A percentile compares a stretch with the other conserved stretches of the same genome.
Conservation (phyloP, 257 asterid genomes). For the Voacanga thouarsii region DNA sequence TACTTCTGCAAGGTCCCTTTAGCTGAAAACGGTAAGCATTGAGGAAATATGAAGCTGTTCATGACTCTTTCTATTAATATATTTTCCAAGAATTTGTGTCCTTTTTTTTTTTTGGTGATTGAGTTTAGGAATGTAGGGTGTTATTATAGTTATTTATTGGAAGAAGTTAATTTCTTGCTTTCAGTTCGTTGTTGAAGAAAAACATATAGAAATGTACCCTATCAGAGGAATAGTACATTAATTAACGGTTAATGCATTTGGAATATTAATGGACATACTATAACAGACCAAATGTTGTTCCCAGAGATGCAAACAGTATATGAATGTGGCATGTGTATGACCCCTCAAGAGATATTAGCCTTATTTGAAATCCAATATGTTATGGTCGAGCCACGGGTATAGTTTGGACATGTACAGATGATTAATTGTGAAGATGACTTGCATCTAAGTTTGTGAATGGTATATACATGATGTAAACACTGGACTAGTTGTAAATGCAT, state of each 20-base stretch:
- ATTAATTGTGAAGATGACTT: neutral
- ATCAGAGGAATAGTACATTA: neutral
- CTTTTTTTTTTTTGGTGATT: neutral
- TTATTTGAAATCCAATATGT: neutral
- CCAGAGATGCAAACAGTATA: neutral
- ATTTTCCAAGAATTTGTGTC: neutral
- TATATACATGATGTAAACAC: neutral
- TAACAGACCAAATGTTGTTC: neutral
- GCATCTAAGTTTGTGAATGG: neutral
- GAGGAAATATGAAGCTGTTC: neutral
- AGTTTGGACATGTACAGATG: neutral
- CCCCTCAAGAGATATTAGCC: neutral
- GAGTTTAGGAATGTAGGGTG: neutral
- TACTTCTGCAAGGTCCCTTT: constrained; percentile 83
- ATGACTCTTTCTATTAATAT: neutral
- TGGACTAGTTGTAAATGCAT: neutral
- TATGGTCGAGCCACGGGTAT: neutral
- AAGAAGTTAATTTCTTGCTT: neutral
- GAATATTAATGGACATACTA: neutral
- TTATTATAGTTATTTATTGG: neutral
- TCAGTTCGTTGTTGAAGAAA: neutral
- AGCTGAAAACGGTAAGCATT: constrained; percentile 61
- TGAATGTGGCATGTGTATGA: neutral
- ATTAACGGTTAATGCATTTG: neutral
- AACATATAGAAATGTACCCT: neutral